Percentiles rank a stretch among this genome's conserved stretches.
Evolutionary conservation across 1,284 basidiomycete genomes (phyloP).

Genomic region (Trichosporon faecale): DNA sequence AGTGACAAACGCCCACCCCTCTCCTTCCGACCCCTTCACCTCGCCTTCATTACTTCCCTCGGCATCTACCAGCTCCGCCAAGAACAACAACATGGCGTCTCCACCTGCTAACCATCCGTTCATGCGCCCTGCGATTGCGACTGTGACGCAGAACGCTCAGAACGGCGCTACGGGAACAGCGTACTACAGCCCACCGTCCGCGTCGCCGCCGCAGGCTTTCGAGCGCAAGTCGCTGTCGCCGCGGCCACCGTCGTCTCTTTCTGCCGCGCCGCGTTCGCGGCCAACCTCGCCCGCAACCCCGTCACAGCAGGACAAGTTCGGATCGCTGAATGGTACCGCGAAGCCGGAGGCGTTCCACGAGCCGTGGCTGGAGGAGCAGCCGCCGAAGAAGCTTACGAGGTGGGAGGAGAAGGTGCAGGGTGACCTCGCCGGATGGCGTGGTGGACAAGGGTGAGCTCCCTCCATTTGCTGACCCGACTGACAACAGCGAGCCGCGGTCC

Average conservation of each 20-base stretch:
- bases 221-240: constrained; percentile 3
- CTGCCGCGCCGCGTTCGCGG: background rate
- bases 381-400: constrained; percentile 19
- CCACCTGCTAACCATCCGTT: constrained; percentile 25
- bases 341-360: background rate
- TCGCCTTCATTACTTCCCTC: background rate
- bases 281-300: background rate
- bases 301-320: background rate
- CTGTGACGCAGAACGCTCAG: background rate
- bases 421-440: constrained; percentile 45
- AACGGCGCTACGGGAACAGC: background rate
- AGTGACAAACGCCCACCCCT: background rate
- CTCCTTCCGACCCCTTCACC: background rate
- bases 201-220: constrained; percentile 2
- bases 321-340: background rate
- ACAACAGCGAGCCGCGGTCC: constrained; percentile 27
- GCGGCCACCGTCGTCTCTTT: background rate
- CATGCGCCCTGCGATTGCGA: constrained; percentile 20
- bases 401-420: constrained; percentile 40
- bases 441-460: constrained; percentile 42
- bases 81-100: constrained; percentile 13
- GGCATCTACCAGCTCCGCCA: background rate
- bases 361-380: constrained; percentile 6
- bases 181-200: constrained; percentile 10
- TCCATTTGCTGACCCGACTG: background rate